Evolutionary conservation across 169 alveolate species (phyloP).

Genomic region (Plasmodium vinckei): DNA sequence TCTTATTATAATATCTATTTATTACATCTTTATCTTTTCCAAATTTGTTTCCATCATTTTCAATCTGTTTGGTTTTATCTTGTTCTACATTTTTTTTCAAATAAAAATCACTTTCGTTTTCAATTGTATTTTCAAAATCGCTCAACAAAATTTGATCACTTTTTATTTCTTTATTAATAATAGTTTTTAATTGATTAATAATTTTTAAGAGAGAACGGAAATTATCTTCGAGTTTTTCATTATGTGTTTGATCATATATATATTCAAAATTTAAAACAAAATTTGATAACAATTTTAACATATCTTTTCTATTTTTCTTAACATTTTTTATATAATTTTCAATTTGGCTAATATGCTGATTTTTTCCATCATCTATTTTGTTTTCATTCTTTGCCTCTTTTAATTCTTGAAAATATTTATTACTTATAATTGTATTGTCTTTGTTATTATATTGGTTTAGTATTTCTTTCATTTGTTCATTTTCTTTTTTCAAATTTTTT

Average conservation of each 20-base stretch:
- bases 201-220: constrained; percentile 17
- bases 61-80: not conserved
- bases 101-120: not conserved
- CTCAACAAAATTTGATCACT: not conserved
- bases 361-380: not conserved
- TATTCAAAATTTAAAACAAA: constrained; percentile 20
- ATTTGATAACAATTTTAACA: constrained; percentile 2
- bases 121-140: not conserved
- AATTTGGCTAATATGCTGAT: not conserved
- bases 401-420: constrained; percentile 25
- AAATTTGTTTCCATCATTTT: not conserved
- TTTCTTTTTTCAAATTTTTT: constrained; percentile 27
- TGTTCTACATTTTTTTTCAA: not conserved
- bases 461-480: constrained; percentile 26
- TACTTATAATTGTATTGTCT: constrained; percentile 58
- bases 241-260: constrained; percentile 33
- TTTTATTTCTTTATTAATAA: constrained; percentile 19
- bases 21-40: not conserved
- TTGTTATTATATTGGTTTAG: constrained; percentile 24
- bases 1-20: not conserved
- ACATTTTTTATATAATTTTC: constrained; percentile 11
- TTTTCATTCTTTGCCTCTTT: constrained; percentile 3
- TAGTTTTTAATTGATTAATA: constrained; percentile 6
- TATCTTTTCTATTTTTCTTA: constrained; percentile 27
- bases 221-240: constrained; percentile 37